Evolutionary conservation across 371 early-diverging fungal genomes (phyloP).

Genomic region (Syncephalis plumigaleata): DNA sequence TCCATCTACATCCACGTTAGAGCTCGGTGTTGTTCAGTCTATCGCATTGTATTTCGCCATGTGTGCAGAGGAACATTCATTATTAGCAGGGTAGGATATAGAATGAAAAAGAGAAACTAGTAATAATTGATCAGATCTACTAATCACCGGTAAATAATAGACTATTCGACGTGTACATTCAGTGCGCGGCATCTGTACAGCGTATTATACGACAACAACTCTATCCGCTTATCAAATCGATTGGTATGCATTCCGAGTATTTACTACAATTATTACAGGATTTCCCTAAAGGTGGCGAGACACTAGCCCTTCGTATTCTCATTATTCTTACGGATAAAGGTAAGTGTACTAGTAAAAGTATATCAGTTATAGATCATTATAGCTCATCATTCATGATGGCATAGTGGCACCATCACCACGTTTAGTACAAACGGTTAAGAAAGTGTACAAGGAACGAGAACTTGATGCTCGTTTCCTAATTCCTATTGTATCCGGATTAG

Average conservation of each 20-base stretch:
- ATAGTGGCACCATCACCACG: constrained; percentile 30
- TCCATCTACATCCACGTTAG: too few relatives aligned
- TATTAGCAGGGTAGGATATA: too few relatives aligned
- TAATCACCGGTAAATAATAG: too few relatives aligned
- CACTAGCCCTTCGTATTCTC: constrained; percentile 49
- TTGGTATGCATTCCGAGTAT: constrained; percentile 40
- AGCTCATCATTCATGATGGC: not conserved
- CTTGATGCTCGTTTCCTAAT: constrained; percentile 51
- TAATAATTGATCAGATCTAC: too few relatives aligned
- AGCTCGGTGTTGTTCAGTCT: too few relatives aligned
- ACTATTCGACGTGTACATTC: constrained; percentile 31
- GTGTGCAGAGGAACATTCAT: too few relatives aligned
- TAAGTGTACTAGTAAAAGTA: too few relatives aligned
- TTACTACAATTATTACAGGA: constrained; percentile 34
- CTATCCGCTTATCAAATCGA: constrained; percentile 49
- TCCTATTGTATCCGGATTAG: constrained; percentile 39
- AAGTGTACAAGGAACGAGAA: constrained; percentile 24
- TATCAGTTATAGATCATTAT: not conserved
- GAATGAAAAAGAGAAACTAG: too few relatives aligned
- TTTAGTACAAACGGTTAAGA: constrained; percentile 38
- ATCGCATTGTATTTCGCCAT: too few relatives aligned
- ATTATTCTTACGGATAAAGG: constrained; percentile 50
- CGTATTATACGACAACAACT: constrained; percentile 41
- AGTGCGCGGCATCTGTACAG: constrained; percentile 28
- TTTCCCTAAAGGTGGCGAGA: constrained; percentile 61